phyloP scores from a whole-genome alignment of 1,139 yeast species.

The Yamadazyma friedrichii region DNA sequence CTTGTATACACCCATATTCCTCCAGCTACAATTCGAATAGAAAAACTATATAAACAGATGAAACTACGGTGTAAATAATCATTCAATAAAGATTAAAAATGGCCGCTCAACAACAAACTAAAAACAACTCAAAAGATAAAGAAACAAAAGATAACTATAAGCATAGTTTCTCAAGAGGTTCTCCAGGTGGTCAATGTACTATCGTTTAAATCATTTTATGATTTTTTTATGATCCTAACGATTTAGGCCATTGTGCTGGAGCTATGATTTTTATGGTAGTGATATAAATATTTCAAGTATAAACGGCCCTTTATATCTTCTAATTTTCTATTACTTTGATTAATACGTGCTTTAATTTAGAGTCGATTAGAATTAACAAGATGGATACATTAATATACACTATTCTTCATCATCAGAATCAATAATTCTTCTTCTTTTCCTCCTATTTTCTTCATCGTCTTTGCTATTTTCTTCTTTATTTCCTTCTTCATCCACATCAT shows the following conservation, averaged over 20 bases:
- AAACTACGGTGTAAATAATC: not conserved
- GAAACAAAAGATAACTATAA: conserved; percentile 14
- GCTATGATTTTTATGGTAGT: too few relatives aligned
- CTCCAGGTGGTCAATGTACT: conserved; percentile 10
- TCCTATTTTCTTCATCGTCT: conserved; percentile 15
- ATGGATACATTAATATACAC: conserved; percentile 3
- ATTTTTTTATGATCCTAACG: too few relatives aligned
- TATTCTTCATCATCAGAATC: conserved; percentile 40
- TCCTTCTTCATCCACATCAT: conserved; percentile 33
- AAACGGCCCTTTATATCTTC: too few relatives aligned
- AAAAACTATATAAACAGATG: conserved; percentile 5
- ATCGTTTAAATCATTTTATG: conserved; percentile 9
- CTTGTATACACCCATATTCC: not conserved
- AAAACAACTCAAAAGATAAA: conserved; percentile 6
- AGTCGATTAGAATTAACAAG: not conserved
- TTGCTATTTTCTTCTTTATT: conserved; percentile 5
- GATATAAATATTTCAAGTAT: too few relatives aligned
- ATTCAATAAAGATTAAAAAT: conserved; percentile 6
- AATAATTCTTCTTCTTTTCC: conserved; percentile 44
- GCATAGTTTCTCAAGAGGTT: conserved; percentile 6
- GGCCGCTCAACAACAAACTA: conserved; percentile 15
- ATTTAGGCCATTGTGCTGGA: too few relatives aligned
- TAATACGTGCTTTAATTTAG: too few relatives aligned
- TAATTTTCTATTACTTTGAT: too few relatives aligned
- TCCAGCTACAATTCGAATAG: too few relatives aligned